Base-by-base conservation (phyloP, 257 asterid species). In the Cruciata laevipes region DNA sequence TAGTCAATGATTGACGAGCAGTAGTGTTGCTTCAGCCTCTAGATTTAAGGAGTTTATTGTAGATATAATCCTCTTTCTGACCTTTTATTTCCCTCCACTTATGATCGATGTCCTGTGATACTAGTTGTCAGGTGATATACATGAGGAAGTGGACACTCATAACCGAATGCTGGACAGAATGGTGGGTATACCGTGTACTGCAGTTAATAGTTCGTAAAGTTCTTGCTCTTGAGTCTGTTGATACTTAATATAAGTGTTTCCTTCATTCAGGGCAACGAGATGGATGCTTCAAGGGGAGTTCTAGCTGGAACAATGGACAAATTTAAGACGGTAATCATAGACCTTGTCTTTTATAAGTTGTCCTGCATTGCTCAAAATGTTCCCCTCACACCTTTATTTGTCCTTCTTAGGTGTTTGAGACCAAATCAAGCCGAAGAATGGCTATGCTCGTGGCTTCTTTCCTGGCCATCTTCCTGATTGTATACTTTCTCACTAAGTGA, bases 251-350 rank as follows among this genome's bases (percentile, higher is more conserved):
- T 55, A 37, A 20, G 20, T 18, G 42, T 58, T 66, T 71, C 61
- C 21, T 65, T 72, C 58, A 23, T 72, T 47, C 68, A 92, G 98
- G 97, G 96, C 12, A 89, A 89, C 59, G 97, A 89, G 75, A 89
- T 92, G 98, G 98, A 92, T 82, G 70, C 95, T 74, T 92, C 98
- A 17, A 86, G 98, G 75, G 98, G 97, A 68, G 80, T 92, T 67
- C 68, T 92, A 52, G 83, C 97, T 14, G 97, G 98, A 76, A 89
- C 98, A 55, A 86, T 92, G 97, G 98, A 92, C 76, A 92, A 87
- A 79, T 89, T 92, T 73, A 92, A 87, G 87, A 89, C 70, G 97
- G 98, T 92, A 83, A 17, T 59, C 47, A 25, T 33, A 71, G 20
- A 42, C 35, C 55, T 37, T 40, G 56, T 20, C 21, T 0, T 3